Base-by-base conservation (phyloP, 129 eudicot genomes). In the Dittrichia graveolens region DNA sequence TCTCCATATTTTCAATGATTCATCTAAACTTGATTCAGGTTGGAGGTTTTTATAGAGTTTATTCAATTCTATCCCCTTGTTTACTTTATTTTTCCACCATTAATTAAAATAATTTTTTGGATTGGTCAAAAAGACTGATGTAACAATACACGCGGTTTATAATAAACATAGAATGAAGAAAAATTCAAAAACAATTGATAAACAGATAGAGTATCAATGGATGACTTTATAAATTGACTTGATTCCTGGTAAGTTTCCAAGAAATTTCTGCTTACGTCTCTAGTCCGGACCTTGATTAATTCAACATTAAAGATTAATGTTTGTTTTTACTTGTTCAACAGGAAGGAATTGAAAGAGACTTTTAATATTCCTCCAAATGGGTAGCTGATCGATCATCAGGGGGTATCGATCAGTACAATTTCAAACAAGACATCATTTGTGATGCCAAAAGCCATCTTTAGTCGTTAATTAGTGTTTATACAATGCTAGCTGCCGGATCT, bases 1-100 rank as follows among this genome's bases (percentile, higher is more conserved):
- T 69, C 19, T 78, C 65, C 57, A 41, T 78, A 12, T 35, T 78
- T 61, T 38, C 39, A 16, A 31, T 60, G 71, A 77, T 77, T 42
- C 3, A 62, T 41, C 34, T 24, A 31, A 62, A 40, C 15, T 24
- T 42, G 38, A 52, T 57, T 46, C 3, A 4, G 5, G 34, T 54
- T 40, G 46, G 65, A 53, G 66, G 49, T 16, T 65, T 24, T 42
- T 75, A 75, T 48, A 73, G 38, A 73, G n/a, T 38, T 73, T 40
- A 47, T 61, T 47, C 56, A 46, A 58, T 61, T 47, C 56, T 60
- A 58, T 7, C 78, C 43, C 61, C 34, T 38, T 38, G 42, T 39
- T 15, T 16, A 45, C 42, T 44, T 8, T 62, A 12, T 4, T 41
- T 2, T 11, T 0, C n/a, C 34, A 41, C 14, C 8, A n/a, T 75